Conservation (phyloP, 345 rosid genomes). For the Arabidopsis suecica region DNA sequence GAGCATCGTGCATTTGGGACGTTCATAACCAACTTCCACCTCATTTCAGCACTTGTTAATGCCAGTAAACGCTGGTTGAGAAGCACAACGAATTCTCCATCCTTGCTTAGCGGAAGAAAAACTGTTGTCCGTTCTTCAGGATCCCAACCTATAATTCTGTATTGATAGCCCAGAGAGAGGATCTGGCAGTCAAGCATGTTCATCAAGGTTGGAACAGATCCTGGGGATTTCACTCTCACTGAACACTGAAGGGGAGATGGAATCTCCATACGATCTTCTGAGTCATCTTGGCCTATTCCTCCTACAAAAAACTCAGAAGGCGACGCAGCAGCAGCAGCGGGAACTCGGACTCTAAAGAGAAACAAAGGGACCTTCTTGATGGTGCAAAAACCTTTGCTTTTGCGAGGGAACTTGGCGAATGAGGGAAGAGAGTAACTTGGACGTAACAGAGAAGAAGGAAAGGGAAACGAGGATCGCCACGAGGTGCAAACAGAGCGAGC, state of each 20-base stretch:
- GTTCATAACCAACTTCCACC: not conserved
- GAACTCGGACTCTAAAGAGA: not conserved
- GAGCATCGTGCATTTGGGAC: rapidly evolving
- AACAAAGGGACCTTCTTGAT: not conserved
- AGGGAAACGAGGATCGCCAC: not conserved
- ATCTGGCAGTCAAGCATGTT: not conserved
- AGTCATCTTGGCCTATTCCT: not conserved
- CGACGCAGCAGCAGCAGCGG: not conserved
- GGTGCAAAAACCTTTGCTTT: not conserved
- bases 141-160: not conserved
- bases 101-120: not conserved
- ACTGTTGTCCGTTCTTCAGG: not conserved
- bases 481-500: not conserved
- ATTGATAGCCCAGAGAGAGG: conserved; percentile 5
- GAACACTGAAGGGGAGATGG: conserved; percentile 13
- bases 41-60: not conserved
- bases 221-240: not conserved
- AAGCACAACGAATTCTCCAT: not conserved
- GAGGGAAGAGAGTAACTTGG: not conserved
- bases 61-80: not conserved
- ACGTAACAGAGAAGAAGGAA: not conserved
- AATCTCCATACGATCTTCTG: not conserved
- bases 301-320: not conserved
- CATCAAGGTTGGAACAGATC: not conserved
- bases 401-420: not conserved